Evolutionary conservation across 2,329 filamentous ascomycete species (phyloP), one percentile per base, ranked within the genome.

Genomic region (Sarocladiaceae sp.): DNA sequence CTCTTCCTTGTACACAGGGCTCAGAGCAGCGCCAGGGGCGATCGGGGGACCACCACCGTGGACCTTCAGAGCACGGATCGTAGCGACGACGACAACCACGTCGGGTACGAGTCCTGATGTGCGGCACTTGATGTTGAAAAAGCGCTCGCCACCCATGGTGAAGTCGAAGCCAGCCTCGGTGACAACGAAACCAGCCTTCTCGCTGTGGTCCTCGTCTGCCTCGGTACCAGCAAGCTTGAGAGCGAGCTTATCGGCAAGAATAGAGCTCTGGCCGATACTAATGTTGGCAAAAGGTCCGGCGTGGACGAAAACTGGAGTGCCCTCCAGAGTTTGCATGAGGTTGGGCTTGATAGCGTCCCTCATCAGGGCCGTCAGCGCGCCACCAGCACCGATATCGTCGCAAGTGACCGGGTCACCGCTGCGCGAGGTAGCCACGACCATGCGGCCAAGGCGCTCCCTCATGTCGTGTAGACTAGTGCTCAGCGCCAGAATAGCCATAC

Each of bases 41-140:
- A 97, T 96, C 29, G 93, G 88, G n/a, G 94, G 93, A 17, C 92
- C 94, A 53, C 93, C 94, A 51, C 94, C 94, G 70, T 99, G 94
- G 3, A 97, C 92, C 79, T 99, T 99, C 58, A 99, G 79, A 6
- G 94, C 94, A 60, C 94, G 87, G 42, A 99, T 89, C 2, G 94
- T 99, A 22, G 94, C 93, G 33, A 99, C 94, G 54, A 99, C 86
- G 40, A 99, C 90, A 6, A 96, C 92, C 1, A 91, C 90, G 64
- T 99, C 94, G 2, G 94, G 94, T 2, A 90, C 83, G 42, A 99
- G 85, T 22, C 93, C 93, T 5, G 93, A 97, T 10, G 91, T 88
- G 55, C 94, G 88, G 75, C 94, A 97, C 80, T 99, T 99, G 79
- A 99, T 97, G 77, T 99, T 97, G 84, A 99, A 97, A 80, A 99